These are phyloP conservation scores for Phytophthora macrochlamydospora DNA, from an alignment of 352 stramenopile species.

Conservation along the genomic window DNA sequence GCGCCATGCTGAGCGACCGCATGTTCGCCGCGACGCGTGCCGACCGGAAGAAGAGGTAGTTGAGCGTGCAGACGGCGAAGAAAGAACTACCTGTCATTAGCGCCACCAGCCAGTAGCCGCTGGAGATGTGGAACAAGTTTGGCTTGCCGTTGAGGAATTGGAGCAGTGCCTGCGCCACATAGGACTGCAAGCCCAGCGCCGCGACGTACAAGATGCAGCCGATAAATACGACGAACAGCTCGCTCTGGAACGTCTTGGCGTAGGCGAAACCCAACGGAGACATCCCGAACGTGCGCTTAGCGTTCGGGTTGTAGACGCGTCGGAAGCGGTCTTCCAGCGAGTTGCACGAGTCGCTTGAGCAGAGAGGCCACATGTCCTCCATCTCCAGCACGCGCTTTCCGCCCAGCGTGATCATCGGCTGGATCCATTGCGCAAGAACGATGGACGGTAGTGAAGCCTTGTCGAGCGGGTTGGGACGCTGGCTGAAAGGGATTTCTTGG, in stretches of 20 bases:
- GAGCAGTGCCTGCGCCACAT: constrained; percentile 23
- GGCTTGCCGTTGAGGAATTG: constrained; percentile 29
- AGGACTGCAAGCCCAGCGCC: constrained; percentile 26
- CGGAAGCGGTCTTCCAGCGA: constrained; percentile 22
- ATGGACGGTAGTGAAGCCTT: constrained; percentile 41
- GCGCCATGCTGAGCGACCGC: constrained; percentile 39
- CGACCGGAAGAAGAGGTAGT: constrained; percentile 38
- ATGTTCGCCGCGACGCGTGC: constrained; percentile 39
- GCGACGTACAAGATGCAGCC: constrained; percentile 28
- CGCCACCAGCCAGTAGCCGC: constrained; percentile 30
- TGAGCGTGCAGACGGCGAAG: constrained; percentile 23
- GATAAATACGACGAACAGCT: constrained; percentile 13
- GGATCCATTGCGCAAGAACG: constrained; percentile 55
- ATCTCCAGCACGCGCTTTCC: constrained; percentile 29
- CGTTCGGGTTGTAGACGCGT: constrained; percentile 16
- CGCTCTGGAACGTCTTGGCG: constrained; percentile 11
- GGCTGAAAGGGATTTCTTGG: constrained; percentile 8
- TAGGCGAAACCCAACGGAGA: constrained; percentile 18
- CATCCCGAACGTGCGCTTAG: constrained; percentile 9
- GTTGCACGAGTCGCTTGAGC: constrained; percentile 18
- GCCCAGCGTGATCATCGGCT: constrained; percentile 45
- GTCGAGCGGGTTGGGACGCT: constrained; percentile 37
- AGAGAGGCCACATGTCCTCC: constrained; percentile 38
- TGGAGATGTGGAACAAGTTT: constrained; percentile 32
- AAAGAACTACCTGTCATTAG: constrained; percentile 25